Conservation (phyloP, 148 eudicot species). For the Gaultheria prostrata region DNA sequence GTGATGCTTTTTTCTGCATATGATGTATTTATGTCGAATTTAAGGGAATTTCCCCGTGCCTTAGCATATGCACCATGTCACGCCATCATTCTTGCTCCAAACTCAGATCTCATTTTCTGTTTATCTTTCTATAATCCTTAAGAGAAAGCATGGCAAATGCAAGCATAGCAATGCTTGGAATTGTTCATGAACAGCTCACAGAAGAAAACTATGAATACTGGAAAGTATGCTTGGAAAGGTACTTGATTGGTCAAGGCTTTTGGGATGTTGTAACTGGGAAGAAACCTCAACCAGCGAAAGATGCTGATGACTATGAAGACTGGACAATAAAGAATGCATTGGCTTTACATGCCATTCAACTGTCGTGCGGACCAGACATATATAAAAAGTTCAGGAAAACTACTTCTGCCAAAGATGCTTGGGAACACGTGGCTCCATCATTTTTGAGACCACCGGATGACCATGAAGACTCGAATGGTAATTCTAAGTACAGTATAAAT, state of each 20-base stretch:
- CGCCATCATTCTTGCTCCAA: background rate
- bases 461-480: background rate
- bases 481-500: background rate
- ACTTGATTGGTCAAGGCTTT: background rate
- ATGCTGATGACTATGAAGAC: background rate
- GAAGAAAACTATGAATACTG: conserved; percentile 5
- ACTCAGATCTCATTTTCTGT: background rate
- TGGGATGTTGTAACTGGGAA: conserved; percentile 3
- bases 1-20: background rate
- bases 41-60: background rate
- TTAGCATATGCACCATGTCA: background rate
- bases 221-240: conserved; percentile 6
- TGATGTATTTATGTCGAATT: background rate
- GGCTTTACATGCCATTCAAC: conserved; percentile 8
- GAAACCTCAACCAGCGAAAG: background rate
- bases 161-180: background rate
- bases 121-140: background rate
- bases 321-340: background rate
- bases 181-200: background rate
- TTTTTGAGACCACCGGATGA: background rate
- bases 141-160: background rate
- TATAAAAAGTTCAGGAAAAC: background rate
- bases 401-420: conserved; percentile 7
- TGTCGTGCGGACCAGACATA: background rate
- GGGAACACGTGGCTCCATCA: conserved; percentile 7